Evolutionary conservation across 176 grass and related monocot genomes (phyloP), one percentile per base, ranked within the genome.

Genomic region (Themeda triandra): DNA sequence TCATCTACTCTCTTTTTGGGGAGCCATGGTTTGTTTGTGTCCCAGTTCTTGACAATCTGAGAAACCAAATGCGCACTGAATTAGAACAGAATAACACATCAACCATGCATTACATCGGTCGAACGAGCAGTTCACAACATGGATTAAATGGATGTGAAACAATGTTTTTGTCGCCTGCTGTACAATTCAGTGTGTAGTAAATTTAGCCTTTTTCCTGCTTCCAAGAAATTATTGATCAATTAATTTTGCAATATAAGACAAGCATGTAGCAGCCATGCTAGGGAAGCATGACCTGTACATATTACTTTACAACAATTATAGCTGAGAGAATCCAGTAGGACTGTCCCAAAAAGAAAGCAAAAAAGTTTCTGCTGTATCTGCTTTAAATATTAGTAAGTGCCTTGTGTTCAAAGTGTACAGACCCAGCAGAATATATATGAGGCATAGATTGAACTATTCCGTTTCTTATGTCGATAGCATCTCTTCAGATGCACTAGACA

Each of bases 1-100:
- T 94, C 93, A 78, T 99, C 93, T 63, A 99, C 48, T 92, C 90
- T 94, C 30, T 89, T 78, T 88, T 96, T 92, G 11, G 91, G 93
- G 75, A 99, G 82, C 97, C 97, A 96, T n/a, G 97, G 51, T 80
- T 96, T 99, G 69, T 89, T 89, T 44, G 86, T 85, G 64, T 99
- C 97, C 97, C 97, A 99, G 75, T 94, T 99, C 63, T 83, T 89
- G 48, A 94, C 76, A 66, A 99, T 99, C 97, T 99, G 84, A 56
- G 79, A 63, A 30, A 41, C 0, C 42, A 51, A 66, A 29, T 31
- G 11, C 35, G 30, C 2, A 24, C 23, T 37, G 32, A 71, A 13
- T 45, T 86, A 83, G 74, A 83, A 86, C n/a, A 31, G 1, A 67
- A 21, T 31, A 79, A 83, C 45, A 68, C 67, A 60, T 23, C 13